These are phyloP conservation scores for Globisporangium paddicum DNA, from an alignment of 352 stramenopile species.

Conservation along the genomic window DNA sequence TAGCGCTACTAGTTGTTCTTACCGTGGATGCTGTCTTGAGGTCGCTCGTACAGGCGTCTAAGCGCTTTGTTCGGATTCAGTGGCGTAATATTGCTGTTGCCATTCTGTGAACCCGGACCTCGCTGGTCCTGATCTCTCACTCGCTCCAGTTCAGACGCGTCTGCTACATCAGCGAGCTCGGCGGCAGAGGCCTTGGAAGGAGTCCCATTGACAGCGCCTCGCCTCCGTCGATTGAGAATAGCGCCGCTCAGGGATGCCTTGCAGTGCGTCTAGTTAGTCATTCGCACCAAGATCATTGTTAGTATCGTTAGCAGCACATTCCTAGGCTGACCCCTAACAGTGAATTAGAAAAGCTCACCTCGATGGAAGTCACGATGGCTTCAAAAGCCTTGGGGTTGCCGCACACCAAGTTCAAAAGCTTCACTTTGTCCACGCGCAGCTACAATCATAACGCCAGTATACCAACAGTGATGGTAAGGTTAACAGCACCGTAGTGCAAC, in stretches of 20 bases:
- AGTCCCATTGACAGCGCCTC: background rate
- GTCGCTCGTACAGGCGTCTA: constrained; percentile 7
- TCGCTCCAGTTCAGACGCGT: background rate
- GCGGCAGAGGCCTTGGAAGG: constrained; percentile 3
- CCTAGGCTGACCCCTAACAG: background rate
- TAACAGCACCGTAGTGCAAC: background rate
- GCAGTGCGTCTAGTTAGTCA: constrained; percentile 27
- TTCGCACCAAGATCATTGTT: constrained; percentile 1
- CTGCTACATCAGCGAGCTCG: constrained; percentile 8
- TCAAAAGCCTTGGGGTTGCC: constrained; percentile 59
- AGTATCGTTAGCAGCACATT: background rate
- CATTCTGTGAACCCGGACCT: background rate
- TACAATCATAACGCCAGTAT: constrained; percentile 13
- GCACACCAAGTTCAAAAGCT: constrained; percentile 52
- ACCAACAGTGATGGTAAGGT: background rate
- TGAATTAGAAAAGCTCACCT: constrained; percentile 20
- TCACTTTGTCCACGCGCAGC: constrained; percentile 55
- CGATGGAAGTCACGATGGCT: constrained; percentile 62
- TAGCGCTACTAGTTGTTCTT: background rate
- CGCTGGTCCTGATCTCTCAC: background rate
- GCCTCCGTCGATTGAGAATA: constrained; percentile 32
- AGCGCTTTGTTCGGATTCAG: constrained; percentile 7
- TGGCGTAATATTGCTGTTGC: background rate
- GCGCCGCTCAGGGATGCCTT: constrained; percentile 36
- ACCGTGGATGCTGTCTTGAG: constrained; percentile 1